phyloP scores from a whole-genome alignment of 2,329 filamentous ascomycete species.

The Colletotrichum sublineola region DNA sequence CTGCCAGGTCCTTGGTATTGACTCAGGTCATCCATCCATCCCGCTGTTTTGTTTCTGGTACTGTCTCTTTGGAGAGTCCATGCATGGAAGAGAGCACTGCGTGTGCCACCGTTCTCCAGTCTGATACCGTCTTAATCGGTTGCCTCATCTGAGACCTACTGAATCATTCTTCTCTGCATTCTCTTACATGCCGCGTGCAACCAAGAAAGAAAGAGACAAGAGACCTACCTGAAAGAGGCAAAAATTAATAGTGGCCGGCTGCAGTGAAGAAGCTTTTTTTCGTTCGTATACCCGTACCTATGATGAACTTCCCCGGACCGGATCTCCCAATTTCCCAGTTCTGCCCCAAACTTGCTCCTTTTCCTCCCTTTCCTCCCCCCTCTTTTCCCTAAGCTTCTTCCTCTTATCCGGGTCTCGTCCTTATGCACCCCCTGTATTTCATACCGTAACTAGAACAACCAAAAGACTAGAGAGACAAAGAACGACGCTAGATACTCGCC shows the following conservation, averaged over 20 bases:
- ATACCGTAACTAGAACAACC: slow-evolving; percentile 14
- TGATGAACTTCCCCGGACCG: slow-evolving; percentile 35
- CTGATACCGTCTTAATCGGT: slow-evolving; percentile 10
- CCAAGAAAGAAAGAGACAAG: slow-evolving; percentile 3
- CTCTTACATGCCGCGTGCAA: slow-evolving; percentile 10
- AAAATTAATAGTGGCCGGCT: slow-evolving; percentile 26
- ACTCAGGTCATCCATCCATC: slow-evolving; percentile 38
- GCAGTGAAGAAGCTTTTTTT: slow-evolving; percentile 35
- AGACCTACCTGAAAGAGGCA: background rate
- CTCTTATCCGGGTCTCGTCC: background rate
- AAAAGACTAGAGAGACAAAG: slow-evolving; percentile 9
- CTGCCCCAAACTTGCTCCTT: slow-evolving; percentile 21
- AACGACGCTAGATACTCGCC: background rate
- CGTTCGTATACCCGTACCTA: background rate
- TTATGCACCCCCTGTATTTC: slow-evolving; percentile 3
- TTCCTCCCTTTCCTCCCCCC: no score
- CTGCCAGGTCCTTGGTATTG: slow-evolving; percentile 28
- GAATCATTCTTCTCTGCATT: slow-evolving; percentile 22
- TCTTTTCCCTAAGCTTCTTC: background rate
- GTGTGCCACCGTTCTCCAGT: slow-evolving; percentile 17
- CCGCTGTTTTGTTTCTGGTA: slow-evolving; percentile 32
- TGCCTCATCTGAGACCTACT: slow-evolving; percentile 14
- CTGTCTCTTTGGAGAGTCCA: background rate
- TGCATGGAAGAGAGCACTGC: background rate
- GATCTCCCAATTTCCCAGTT: background rate